Conservation (phyloP, 1,284 basidiomycete species). For the Rhodotorula sp. region DNA sequence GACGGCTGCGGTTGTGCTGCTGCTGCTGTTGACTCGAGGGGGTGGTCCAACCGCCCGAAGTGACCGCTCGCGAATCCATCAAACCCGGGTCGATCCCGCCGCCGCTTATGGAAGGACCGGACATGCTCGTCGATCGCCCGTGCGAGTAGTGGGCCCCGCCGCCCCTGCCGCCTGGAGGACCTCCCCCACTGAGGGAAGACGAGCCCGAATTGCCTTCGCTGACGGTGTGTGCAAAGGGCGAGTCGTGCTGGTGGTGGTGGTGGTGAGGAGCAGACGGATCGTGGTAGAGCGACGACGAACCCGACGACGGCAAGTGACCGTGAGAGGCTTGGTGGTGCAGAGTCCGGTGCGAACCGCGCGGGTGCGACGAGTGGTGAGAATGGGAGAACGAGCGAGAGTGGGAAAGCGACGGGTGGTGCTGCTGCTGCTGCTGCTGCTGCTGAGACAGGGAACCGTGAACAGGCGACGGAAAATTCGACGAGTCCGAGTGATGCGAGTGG, state of each 20-base stretch:
- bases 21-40: conserved; percentile 4
- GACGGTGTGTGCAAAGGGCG: neutral
- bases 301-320: conserved; percentile 5
- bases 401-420: conserved; percentile 1
- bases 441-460: neutral
- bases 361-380: neutral
- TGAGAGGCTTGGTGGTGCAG: conserved; percentile 30
- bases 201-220: neutral
- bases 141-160: conserved; percentile 20
- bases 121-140: neutral
- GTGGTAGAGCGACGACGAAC: neutral
- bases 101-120: neutral
- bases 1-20: neutral
- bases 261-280: neutral
- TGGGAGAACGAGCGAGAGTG: conserved; percentile 13
- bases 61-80: conserved; percentile 4
- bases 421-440: neutral
- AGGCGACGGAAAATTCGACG: neutral
- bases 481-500: conserved; percentile 1
- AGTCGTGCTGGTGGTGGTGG: conserved; percentile 7
- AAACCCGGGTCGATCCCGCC: neutral
- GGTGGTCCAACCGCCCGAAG: conserved; percentile 10
- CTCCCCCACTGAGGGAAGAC: neutral
- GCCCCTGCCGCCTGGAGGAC: neutral
- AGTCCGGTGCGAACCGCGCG: conserved; percentile 13